These are phyloP conservation scores for Kuraishia cidri DNA, from an alignment of 805 yeast genomes.

Conservation along the genomic window DNA sequence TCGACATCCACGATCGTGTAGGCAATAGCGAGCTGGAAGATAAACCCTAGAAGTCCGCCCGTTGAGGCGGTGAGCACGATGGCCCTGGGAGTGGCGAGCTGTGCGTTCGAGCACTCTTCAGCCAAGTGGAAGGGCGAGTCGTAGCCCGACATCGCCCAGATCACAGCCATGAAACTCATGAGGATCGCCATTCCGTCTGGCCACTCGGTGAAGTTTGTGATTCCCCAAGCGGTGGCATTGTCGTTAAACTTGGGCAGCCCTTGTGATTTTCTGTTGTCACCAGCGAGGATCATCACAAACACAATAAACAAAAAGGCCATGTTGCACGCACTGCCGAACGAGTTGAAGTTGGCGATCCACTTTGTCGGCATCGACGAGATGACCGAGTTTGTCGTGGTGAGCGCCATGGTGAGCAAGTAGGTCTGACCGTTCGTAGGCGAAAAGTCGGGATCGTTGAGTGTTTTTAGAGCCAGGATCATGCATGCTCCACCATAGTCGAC, in stretches of 20 bases:
- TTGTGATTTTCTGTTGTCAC: conserved; percentile 26
- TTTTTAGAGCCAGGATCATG: conserved; percentile 43
- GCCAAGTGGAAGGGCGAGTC: conserved; percentile 69
- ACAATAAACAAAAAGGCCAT: conserved; percentile 40
- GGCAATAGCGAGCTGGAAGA: conserved; percentile 50
- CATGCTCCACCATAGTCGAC: conserved; percentile 49
- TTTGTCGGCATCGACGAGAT: conserved; percentile 46
- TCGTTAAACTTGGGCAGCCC: conserved; percentile 39
- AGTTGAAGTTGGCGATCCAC: conserved; percentile 42
- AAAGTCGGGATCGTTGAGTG: conserved; percentile 28
- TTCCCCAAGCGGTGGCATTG: conserved; percentile 42
- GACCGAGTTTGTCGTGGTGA: conserved; percentile 35
- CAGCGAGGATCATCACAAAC: conserved; percentile 44
- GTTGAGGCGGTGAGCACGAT: conserved; percentile 47
- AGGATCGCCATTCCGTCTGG: conserved; percentile 53
- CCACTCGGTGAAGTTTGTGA: conserved; percentile 50
- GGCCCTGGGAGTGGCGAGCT: conserved; percentile 58
- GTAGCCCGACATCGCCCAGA: conserved; percentile 70
- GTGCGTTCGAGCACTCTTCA: conserved; percentile 64
- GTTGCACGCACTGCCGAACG: conserved; percentile 40
- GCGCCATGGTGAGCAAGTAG: conserved; percentile 42
- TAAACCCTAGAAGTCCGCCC: conserved; percentile 49
- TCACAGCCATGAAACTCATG: conserved; percentile 50
- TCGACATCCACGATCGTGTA: conserved; percentile 47
- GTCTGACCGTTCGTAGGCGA: conserved; percentile 37